Evolutionary conservation across 768 basidiomycete species (phyloP).

Genomic region (Neoboletus brunneissimus): DNA sequence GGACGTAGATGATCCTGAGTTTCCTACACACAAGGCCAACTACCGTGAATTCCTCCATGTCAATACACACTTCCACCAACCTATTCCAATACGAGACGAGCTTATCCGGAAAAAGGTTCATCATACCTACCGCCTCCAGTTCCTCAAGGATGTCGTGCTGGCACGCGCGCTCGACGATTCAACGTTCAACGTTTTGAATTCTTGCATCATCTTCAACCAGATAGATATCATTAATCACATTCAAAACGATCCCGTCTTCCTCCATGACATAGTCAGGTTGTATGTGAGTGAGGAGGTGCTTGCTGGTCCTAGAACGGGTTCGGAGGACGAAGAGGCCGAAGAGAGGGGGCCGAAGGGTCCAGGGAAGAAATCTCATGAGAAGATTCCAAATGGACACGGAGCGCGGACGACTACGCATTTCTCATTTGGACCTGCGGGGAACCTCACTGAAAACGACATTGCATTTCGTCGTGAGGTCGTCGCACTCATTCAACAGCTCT

Average conservation of each 20-base stretch:
- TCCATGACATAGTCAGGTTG: constrained; percentile 72
- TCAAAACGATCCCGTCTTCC: constrained; percentile 70
- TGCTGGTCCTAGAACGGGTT: constrained; percentile 35
- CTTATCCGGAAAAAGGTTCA: constrained; percentile 85
- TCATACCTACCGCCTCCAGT: constrained; percentile 95
- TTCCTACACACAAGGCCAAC: constrained; percentile 93
- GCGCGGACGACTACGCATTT: constrained; percentile 33
- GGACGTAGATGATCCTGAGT: constrained; percentile 87
- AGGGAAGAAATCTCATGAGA: constrained; percentile 41
- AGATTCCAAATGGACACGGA: constrained; percentile 32
- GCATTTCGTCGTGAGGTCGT: constrained; percentile 72
- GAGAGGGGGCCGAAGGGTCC: constrained; percentile 27
- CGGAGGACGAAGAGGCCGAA: constrained; percentile 30
- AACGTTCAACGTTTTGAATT: constrained; percentile 95
- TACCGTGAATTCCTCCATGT: constrained; percentile 91
- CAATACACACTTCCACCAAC: constrained; percentile 84
- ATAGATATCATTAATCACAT: constrained; percentile 95
- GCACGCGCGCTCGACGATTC: constrained; percentile 93
- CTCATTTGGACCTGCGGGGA: constrained; percentile 56
- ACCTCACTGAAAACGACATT: constrained; percentile 53
- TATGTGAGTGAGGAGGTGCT: constrained; percentile 74
- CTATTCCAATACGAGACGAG: constrained; percentile 77
- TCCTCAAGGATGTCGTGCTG: constrained; percentile 97
- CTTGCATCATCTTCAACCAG: constrained; percentile 98
- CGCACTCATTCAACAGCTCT: constrained; percentile 86